These are phyloP conservation scores for Dioscorea alata DNA, from an alignment of 106 monocot genomes.

Conservation along the genomic window DNA sequence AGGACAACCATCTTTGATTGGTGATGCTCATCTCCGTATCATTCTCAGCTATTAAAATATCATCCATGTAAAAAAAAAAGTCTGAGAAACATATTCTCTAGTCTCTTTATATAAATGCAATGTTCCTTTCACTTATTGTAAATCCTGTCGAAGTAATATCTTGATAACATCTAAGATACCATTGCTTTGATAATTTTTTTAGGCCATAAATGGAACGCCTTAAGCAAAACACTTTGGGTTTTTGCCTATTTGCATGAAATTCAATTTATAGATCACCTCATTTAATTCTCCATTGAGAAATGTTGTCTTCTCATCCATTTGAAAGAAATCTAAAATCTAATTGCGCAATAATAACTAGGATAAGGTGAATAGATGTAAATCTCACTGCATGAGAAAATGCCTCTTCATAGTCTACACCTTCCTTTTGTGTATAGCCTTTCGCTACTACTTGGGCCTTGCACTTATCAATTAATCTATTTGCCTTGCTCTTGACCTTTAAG, in stretches of 20 bases:
- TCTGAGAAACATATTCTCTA: background rate
- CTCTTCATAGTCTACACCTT: constrained; percentile 8
- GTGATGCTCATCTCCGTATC: background rate
- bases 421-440: background rate
- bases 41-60: too few relatives aligned
- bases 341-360: constrained; percentile 2
- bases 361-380: constrained; percentile 2
- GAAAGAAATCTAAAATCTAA: constrained; percentile 2
- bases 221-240: background rate
- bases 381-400: background rate
- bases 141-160: background rate
- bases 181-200: background rate
- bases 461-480: background rate
- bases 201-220: background rate
- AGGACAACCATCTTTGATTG: background rate
- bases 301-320: background rate
- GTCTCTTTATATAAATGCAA: background rate
- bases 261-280: background rate
- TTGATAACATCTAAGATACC: background rate
- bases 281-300: constrained; percentile 1
- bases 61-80: background rate
- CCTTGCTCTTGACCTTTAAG: background rate
- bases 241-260: background rate
- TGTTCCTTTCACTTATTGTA: constrained; percentile 3
- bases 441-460: background rate